Percentiles rank a stretch among this genome's conserved stretches.
phyloP scores from a whole-genome alignment of 805 yeast genomes.

The Scheffersomyces amazonensis region DNA sequence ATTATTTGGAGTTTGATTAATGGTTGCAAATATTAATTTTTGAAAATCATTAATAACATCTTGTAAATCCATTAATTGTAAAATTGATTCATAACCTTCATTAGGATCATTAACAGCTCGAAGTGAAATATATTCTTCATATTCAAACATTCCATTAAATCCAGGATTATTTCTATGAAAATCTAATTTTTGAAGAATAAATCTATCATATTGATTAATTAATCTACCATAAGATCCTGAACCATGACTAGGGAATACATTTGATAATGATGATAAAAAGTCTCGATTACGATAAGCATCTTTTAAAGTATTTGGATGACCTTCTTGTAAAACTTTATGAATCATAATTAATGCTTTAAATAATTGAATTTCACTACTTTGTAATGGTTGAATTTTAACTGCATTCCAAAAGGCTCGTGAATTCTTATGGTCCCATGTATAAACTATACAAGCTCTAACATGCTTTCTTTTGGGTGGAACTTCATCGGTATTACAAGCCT shows the following conservation, averaged over 20 bases:
- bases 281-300: slow-evolving; percentile 78
- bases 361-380: slow-evolving; percentile 75
- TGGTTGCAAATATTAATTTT: slow-evolving; percentile 68
- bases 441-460: slow-evolving; percentile 92
- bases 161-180: slow-evolving; percentile 85
- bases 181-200: slow-evolving; percentile 66
- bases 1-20: slow-evolving; percentile 54
- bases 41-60: slow-evolving; percentile 80
- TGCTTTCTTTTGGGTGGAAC: slow-evolving; percentile 95
- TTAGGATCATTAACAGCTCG: slow-evolving; percentile 89
- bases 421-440: slow-evolving; percentile 92
- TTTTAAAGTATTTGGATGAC: slow-evolving; percentile 80
- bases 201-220: slow-evolving; percentile 72
- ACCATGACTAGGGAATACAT: slow-evolving; percentile 44
- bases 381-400: slow-evolving; percentile 74
- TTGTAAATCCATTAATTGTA: slow-evolving; percentile 82
- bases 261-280: slow-evolving; percentile 72
- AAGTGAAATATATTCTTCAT: slow-evolving; percentile 89
- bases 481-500: slow-evolving; percentile 85
- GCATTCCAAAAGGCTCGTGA: slow-evolving; percentile 84
- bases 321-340: slow-evolving; percentile 95
- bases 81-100: slow-evolving; percentile 87
- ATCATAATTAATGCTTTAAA: slow-evolving; percentile 83
- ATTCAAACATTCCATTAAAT: slow-evolving; percentile 93
- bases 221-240: slow-evolving; percentile 60